Percentiles rank a stretch among this genome's conserved stretches.
Conservation (phyloP, 75 land plant species). For the Ceratopteris richardii region DNA sequence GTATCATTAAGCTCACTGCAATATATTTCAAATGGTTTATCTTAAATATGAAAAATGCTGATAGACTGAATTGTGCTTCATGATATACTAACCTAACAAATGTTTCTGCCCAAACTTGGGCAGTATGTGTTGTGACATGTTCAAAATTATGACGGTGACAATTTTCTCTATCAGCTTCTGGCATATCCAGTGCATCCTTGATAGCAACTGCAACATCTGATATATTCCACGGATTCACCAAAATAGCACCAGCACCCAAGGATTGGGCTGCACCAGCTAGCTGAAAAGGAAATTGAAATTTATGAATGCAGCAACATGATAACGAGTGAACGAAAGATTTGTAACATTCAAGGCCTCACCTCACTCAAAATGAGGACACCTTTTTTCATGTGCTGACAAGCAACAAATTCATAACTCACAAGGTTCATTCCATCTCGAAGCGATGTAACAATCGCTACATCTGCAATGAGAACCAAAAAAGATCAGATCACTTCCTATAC, state of each 20-base stretch:
- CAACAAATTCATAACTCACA: slow-evolving; percentile 98
- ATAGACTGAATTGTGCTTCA: too few species aligned
- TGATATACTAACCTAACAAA: slow-evolving; percentile 60
- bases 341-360: slow-evolving; percentile 26
- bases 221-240: slow-evolving; percentile 98
- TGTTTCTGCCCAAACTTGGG: slow-evolving; percentile 96
- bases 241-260: slow-evolving; percentile 93
- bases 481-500: too few species aligned
- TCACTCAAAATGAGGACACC: slow-evolving; percentile 96
- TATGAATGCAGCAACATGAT: too few species aligned
- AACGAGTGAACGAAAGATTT: neutral
- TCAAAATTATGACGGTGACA: slow-evolving; percentile 80
- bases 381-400: slow-evolving; percentile 91
- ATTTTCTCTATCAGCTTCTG: slow-evolving; percentile 78
- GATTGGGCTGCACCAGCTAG: slow-evolving; percentile 99
- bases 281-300: slow-evolving; percentile 18
- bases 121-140: slow-evolving; percentile 93
- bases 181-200: slow-evolving; percentile 69
- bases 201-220: slow-evolving; percentile 87
- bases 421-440: slow-evolving; percentile 99
- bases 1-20: slow-evolving; percentile 95
- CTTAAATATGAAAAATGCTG: neutral
- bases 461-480: slow-evolving; percentile 19
- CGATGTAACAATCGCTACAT: slow-evolving; percentile 92
- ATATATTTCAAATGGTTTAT: neutral